Evolutionary conservation across 768 basidiomycete genomes (phyloP).

Genomic region (Agrocybe pediades): DNA sequence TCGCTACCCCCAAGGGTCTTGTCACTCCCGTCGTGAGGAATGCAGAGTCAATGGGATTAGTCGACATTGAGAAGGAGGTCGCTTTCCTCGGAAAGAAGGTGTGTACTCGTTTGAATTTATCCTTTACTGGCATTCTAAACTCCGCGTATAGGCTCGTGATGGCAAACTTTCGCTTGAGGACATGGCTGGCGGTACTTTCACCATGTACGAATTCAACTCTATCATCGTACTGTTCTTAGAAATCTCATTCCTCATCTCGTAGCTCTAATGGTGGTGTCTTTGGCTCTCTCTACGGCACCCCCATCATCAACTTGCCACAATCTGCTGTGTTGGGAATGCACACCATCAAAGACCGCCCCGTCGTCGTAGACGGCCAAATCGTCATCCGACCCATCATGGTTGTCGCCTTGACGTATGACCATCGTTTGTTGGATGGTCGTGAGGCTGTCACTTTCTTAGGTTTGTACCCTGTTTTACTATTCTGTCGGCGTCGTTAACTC

Average conservation of each 20-base stretch:
- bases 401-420: conserved; percentile 92
- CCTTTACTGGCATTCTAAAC: conserved; percentile 6
- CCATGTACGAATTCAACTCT: conserved; percentile 68
- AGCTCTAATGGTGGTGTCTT: conserved; percentile 99
- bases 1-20: conserved; percentile 95
- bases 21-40: conserved; percentile 97
- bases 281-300: conserved; percentile 96
- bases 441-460: conserved; percentile 98
- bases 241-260: neutral
- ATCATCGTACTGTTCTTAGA: neutral
- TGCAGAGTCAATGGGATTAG: conserved; percentile 80
- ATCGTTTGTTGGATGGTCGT: conserved; percentile 91
- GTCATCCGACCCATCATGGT: conserved; percentile 98
- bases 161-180: conserved; percentile 96
- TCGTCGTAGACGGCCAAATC: conserved; percentile 92
- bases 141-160: conserved; percentile 84
- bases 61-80: conserved; percentile 94
- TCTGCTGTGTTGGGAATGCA: conserved; percentile 97
- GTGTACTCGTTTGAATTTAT: conserved; percentile 5
- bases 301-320: conserved; percentile 97
- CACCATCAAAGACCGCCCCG: conserved; percentile 87
- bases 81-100: conserved; percentile 89
- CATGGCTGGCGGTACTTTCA: conserved; percentile 99
- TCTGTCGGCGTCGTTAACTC: neutral
- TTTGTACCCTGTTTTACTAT: conserved; percentile 39